These are phyloP conservation scores for Ilyonectria sp. DNA, from an alignment of 2,329 filamentous ascomycete genomes.

Conservation along the genomic window DNA sequence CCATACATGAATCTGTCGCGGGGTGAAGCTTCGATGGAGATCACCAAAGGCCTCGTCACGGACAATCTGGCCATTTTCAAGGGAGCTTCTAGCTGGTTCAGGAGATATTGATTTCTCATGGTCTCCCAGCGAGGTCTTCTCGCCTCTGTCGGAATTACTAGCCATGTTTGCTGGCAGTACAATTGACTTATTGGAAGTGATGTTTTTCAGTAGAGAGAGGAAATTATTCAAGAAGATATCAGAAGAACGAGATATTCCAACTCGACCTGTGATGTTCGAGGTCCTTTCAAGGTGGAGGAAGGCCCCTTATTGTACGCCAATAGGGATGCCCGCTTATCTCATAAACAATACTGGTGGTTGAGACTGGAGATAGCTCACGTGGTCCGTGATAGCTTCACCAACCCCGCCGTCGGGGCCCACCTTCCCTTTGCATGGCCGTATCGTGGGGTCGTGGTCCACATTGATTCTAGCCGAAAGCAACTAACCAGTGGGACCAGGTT, in stretches of 20 bases:
- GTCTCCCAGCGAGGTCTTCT: slow-evolving; percentile 8
- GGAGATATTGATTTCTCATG: slow-evolving; percentile 4
- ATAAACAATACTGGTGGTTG: neutral
- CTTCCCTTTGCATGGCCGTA: slow-evolving; percentile 10
- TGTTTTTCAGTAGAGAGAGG: neutral
- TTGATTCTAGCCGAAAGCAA: neutral
- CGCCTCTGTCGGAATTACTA: neutral
- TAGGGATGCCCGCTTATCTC: slow-evolving; percentile 11
- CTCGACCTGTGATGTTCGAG: neutral
- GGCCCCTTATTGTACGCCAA: slow-evolving; percentile 6
- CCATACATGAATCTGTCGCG: slow-evolving; percentile 16
- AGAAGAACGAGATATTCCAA: neutral
- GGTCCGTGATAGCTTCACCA: neutral
- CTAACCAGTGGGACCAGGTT: neutral
- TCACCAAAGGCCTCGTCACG: neutral
- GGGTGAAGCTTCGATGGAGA: slow-evolving; percentile 14
- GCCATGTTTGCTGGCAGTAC: slow-evolving; percentile 10
- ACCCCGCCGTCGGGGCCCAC: slow-evolving; percentile 18
- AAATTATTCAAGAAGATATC: neutral
- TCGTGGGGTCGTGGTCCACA: neutral
- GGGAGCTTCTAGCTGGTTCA: slow-evolving; percentile 2
- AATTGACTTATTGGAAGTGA: neutral
- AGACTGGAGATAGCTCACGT: neutral
- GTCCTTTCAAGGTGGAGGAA: neutral
- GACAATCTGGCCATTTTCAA: slow-evolving; percentile 16